Conservation (phyloP, 257 asterid species). For the Cinchona pubescens region DNA sequence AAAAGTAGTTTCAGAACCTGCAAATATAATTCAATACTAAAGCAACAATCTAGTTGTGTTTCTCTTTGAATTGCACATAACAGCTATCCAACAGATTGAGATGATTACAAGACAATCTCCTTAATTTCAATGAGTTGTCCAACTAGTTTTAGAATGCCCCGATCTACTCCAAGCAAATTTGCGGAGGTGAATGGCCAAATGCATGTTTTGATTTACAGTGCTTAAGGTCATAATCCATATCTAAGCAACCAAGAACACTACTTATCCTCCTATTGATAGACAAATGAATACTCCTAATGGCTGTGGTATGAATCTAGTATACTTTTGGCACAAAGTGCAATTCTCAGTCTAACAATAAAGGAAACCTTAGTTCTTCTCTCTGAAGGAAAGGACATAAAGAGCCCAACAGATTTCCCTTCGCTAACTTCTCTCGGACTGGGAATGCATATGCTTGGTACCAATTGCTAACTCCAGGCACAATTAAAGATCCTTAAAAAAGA, state of each 20-base stretch:
- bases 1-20: background rate
- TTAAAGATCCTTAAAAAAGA: too few species aligned
- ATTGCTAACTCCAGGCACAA: too few species aligned
- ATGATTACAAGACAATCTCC: background rate
- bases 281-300: background rate
- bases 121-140: background rate
- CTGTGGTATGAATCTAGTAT: background rate
- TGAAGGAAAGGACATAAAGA: background rate
- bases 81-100: background rate
- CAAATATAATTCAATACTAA: too few species aligned
- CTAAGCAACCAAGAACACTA: background rate
- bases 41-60: too few species aligned
- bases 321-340: background rate
- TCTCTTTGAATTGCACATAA: background rate
- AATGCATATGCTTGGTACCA: background rate
- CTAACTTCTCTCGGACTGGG: background rate
- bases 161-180: background rate
- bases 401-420: background rate
- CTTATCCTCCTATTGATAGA: background rate
- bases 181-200: too few species aligned
- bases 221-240: background rate
- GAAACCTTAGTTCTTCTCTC: background rate
- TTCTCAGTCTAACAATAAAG: background rate
- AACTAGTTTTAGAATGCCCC: background rate
- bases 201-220: too few species aligned